Percentiles rank a stretch among this genome's conserved stretches.
phyloP scores from a whole-genome alignment of 1,139 yeast genomes.

The Komagataea norvegica region DNA sequence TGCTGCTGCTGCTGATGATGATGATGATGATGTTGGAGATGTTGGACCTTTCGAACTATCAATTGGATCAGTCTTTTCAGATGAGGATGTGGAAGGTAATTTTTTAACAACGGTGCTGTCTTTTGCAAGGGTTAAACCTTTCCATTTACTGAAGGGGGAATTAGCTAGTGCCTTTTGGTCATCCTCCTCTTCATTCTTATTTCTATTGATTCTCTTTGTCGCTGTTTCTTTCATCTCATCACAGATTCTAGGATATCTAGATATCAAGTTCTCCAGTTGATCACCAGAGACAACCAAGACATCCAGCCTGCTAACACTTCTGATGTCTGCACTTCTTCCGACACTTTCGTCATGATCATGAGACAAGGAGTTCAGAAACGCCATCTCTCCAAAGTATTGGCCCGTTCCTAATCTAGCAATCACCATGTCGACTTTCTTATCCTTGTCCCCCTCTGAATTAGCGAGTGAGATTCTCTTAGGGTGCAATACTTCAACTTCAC shows the following conservation, averaged over 20 bases:
- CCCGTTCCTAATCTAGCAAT: conserved; percentile 60
- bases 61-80: conserved; percentile 6
- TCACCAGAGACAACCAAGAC: conserved; percentile 54
- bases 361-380: conserved; percentile 51
- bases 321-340: conserved; percentile 54
- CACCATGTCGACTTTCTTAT: conserved; percentile 33
- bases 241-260: conserved; percentile 51
- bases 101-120: conserved; percentile 1
- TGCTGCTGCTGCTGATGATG: no score
- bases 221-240: conserved; percentile 62
- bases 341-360: conserved; percentile 20
- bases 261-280: conserved; percentile 47
- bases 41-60: conserved; percentile 9
- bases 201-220: conserved; percentile 36
- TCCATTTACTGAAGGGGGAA: conserved; percentile 22
- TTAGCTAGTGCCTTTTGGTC: conserved; percentile 8
- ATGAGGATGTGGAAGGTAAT: background rate
- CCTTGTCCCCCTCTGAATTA: conserved; percentile 17
- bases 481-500: conserved; percentile 67
- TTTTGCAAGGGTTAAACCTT: conserved; percentile 14
- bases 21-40: conserved; percentile 8
- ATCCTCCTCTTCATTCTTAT: conserved; percentile 15
- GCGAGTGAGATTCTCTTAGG: conserved; percentile 27
- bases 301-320: conserved; percentile 57
- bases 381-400: conserved; percentile 73